Conservation (phyloP, 805 yeast genomes). For the Metschnikowia similis region DNA sequence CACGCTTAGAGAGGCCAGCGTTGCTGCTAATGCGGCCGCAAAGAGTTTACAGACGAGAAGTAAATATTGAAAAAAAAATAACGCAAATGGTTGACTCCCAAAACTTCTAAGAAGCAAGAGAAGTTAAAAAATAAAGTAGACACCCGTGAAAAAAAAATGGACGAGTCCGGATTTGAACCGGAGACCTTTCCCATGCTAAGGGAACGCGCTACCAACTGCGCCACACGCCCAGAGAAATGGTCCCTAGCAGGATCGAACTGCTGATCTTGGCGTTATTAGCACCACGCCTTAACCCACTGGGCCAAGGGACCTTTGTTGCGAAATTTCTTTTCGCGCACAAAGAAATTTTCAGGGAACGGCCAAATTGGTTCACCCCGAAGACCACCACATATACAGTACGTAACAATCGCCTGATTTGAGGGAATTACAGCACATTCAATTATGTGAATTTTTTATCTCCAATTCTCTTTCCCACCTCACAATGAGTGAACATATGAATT, state of each 20-base stretch:
- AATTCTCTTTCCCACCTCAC: too few species aligned
- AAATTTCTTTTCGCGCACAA: not conserved
- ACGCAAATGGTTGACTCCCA: too few species aligned
- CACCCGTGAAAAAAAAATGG: slow-evolving; percentile 43
- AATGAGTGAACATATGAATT: too few species aligned
- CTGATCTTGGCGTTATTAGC: slow-evolving; percentile 64
- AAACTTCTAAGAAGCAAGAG: not conserved
- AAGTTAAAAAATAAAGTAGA: not conserved
- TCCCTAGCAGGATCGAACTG: slow-evolving; percentile 89
- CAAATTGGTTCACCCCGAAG: too few species aligned
- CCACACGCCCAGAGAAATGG: slow-evolving; percentile 68
- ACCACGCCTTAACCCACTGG: slow-evolving; percentile 44
- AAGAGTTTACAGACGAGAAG: not conserved
- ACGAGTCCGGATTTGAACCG: slow-evolving; percentile 74
- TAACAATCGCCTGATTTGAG: too few species aligned
- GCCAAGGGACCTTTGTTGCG: slow-evolving; percentile 9
- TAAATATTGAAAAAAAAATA: not conserved
- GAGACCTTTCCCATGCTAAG: slow-evolving; percentile 79
- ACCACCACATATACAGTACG: too few species aligned
- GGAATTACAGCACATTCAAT: too few species aligned
- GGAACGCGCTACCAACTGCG: slow-evolving; percentile 83
- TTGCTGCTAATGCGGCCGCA: not conserved
- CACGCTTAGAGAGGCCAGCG: slow-evolving; percentile 4
- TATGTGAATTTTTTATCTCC: too few species aligned
- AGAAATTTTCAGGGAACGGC: not conserved